A percentile compares a stretch with the other conserved stretches of the same genome.
phyloP scores from a whole-genome alignment of 2,329 filamentous ascomycete species.

The Leptosphaerulina australis region DNA sequence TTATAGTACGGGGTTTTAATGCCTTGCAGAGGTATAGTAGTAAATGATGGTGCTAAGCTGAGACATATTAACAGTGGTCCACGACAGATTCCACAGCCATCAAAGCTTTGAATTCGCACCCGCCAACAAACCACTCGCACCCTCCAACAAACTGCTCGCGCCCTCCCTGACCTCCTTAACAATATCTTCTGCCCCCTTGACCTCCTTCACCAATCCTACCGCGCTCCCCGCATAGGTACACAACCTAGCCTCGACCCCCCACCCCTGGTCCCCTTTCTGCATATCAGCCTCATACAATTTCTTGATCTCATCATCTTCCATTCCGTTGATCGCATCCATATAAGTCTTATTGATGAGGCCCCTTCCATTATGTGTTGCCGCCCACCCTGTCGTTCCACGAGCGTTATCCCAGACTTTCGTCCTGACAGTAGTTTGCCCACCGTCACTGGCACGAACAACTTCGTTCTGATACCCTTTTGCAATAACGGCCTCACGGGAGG shows the following conservation, averaged over 20 bases:
- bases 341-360: constrained; percentile 63
- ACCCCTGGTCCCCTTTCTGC: constrained; percentile 58
- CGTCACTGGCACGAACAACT: constrained; percentile 56
- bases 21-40: too few relatives aligned
- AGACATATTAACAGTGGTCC: too few relatives aligned
- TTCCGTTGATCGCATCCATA: constrained; percentile 48
- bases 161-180: constrained; percentile 55
- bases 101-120: too few relatives aligned
- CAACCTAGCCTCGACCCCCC: constrained; percentile 58
- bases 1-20: too few relatives aligned
- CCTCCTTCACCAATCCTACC: constrained; percentile 62
- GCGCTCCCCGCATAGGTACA: constrained; percentile 68
- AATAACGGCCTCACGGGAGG: constrained; percentile 55
- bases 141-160: constrained; percentile 39
- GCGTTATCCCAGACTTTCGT: constrained; percentile 60
- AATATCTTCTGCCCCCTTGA: constrained; percentile 60
- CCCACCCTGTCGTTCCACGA: constrained; percentile 65
- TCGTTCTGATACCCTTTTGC: constrained; percentile 56
- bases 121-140: too few relatives aligned
- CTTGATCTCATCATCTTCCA: constrained; percentile 54
- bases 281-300: constrained; percentile 56
- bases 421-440: constrained; percentile 58
- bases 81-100: too few relatives aligned
- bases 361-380: constrained; percentile 62
- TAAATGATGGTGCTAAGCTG: too few relatives aligned